These are phyloP conservation scores for Clonostachys chloroleuca DNA, from an alignment of 2,329 filamentous ascomycete species.

Conservation along the genomic window DNA sequence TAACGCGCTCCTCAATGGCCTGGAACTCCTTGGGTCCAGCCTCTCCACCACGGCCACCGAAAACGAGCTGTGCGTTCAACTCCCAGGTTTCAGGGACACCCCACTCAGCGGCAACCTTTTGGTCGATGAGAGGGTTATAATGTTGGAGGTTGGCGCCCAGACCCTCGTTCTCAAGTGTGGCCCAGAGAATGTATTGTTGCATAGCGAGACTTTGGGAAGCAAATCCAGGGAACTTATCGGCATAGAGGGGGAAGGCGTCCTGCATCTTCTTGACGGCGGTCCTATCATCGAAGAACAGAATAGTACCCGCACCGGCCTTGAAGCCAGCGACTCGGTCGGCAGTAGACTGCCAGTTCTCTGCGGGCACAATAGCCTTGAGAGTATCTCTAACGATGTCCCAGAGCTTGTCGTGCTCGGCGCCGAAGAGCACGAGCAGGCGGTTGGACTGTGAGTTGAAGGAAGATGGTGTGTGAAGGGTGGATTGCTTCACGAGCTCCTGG, in stretches of 20 bases:
- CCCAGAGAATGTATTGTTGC: slow-evolving; percentile 74
- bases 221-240: slow-evolving; percentile 77
- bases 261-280: slow-evolving; percentile 61
- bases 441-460: slow-evolving; percentile 86
- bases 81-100: slow-evolving; percentile 68
- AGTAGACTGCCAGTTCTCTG: slow-evolving; percentile 47
- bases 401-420: slow-evolving; percentile 79
- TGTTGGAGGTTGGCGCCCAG: slow-evolving; percentile 89
- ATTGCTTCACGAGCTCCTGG: slow-evolving; percentile 59
- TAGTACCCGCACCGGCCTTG: slow-evolving; percentile 70
- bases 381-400: slow-evolving; percentile 68
- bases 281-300: slow-evolving; percentile 85
- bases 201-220: slow-evolving; percentile 74
- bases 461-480: slow-evolving; percentile 67
- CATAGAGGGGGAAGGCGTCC: slow-evolving; percentile 66
- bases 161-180: slow-evolving; percentile 76
- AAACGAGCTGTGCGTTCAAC: slow-evolving; percentile 79
- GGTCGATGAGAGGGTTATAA: slow-evolving; percentile 84
- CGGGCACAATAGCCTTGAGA: slow-evolving; percentile 53
- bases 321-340: slow-evolving; percentile 46
- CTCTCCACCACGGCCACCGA: slow-evolving; percentile 59
- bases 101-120: slow-evolving; percentile 65
- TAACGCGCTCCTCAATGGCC: slow-evolving; percentile 63
- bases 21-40: slow-evolving; percentile 60
- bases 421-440: slow-evolving; percentile 73